phyloP scores from a whole-genome alignment of 2,329 filamentous ascomycete species.

The Cercospora sesami region DNA sequence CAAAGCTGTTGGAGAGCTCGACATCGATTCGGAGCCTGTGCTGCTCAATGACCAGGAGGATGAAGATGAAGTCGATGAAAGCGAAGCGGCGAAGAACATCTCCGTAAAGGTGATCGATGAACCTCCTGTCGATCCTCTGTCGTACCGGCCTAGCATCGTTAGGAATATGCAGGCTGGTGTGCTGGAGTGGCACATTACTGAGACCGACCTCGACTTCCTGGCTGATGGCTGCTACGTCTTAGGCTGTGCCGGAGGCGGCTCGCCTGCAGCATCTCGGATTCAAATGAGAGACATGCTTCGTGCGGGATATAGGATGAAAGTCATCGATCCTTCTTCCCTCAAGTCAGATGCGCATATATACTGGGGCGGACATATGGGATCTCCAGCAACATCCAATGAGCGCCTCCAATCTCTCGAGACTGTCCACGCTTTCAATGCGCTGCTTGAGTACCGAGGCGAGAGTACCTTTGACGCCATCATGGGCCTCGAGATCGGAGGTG shows the following conservation, averaged over 20 bases:
- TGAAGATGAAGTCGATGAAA: conserved; percentile 19
- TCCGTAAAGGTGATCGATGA: conserved; percentile 40
- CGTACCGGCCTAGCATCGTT: conserved; percentile 49
- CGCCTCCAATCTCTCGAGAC: conserved; percentile 59
- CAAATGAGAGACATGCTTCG: conserved; percentile 55
- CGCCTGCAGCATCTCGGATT: conserved; percentile 55
- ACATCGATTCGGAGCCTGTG: conserved; percentile 29
- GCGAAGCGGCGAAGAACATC: conserved; percentile 32
- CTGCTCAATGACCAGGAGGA: conserved; percentile 26
- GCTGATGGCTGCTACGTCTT: conserved; percentile 62
- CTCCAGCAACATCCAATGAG: conserved; percentile 62
- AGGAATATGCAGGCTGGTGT: conserved; percentile 49
- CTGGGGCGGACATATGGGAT: conserved; percentile 60
- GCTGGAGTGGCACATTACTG: conserved; percentile 56
- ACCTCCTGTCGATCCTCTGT: conserved; percentile 31
- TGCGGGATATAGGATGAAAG: conserved; percentile 52
- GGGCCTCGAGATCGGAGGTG: conserved; percentile 66
- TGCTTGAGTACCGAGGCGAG: conserved; percentile 54
- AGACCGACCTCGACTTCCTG: conserved; percentile 60
- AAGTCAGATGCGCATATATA: conserved; percentile 55
- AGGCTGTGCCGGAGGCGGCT: conserved; percentile 61
- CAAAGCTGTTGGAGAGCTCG: conserved; percentile 38
- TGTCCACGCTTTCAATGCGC: conserved; percentile 43
- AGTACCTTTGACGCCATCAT: conserved; percentile 58
- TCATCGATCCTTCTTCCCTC: conserved; percentile 55